Evolutionary conservation across 2,329 filamentous ascomycete species (phyloP).

Genomic region (Pleoardoris graminearum): DNA sequence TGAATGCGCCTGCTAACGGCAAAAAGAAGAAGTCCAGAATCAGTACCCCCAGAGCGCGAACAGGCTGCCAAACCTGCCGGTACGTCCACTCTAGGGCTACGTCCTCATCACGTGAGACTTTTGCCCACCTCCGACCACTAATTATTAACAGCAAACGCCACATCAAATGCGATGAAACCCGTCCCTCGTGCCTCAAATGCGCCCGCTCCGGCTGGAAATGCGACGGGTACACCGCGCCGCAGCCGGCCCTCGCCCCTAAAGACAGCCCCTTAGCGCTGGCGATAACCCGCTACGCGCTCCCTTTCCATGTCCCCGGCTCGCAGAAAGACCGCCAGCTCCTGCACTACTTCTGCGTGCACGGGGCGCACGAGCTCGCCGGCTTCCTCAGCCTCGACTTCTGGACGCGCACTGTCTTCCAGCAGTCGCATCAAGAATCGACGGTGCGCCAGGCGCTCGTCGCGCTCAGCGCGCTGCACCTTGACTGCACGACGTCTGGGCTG

Average conservation of each 20-base stretch:
- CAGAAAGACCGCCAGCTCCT: conserved; percentile 12
- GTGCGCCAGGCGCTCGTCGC: conserved; percentile 9
- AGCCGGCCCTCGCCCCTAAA: background rate
- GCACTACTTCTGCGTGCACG: conserved; percentile 13
- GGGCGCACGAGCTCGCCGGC: conserved; percentile 6
- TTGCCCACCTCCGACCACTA: background rate
- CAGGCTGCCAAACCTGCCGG: conserved; percentile 11
- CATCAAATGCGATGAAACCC: conserved; percentile 10
- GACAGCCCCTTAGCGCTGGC: background rate
- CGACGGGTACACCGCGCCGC: background rate
- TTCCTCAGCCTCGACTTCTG: conserved; percentile 8
- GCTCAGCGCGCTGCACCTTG: conserved; percentile 9
- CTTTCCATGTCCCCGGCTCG: conserved; percentile 9
- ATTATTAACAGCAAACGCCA: conserved; percentile 4
- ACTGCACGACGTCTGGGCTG: conserved; percentile 1
- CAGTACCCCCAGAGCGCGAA: conserved; percentile 8
- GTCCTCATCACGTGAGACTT: background rate
- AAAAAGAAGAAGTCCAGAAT: conserved; percentile 4
- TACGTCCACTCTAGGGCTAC: no score
- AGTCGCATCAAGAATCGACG: conserved; percentile 6
- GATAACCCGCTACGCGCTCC: conserved; percentile 8
- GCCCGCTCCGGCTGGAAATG: conserved; percentile 8
- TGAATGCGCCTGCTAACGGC: background rate
- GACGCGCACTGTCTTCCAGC: conserved; percentile 8
- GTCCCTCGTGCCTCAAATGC: conserved; percentile 9